Base-by-base conservation (phyloP, 306 rosid genomes). In the Pterocarpus macrocarpus region DNA sequence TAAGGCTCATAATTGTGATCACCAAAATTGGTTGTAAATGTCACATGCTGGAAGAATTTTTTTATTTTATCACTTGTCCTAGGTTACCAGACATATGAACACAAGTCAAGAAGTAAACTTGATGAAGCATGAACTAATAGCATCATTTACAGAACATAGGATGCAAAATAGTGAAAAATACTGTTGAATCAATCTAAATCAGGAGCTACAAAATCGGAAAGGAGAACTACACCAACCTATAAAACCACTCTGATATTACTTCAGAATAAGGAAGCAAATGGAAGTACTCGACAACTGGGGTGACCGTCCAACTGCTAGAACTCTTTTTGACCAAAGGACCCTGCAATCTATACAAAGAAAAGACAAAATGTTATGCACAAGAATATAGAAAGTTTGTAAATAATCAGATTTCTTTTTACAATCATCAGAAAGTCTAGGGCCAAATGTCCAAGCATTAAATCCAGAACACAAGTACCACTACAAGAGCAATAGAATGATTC, bases 231-330 rank as follows among this genome's bases (percentile, higher is more conserved):
- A 71, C 74, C 77, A 75, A 94, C 98, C 95, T 88, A 8, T 69
- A 83, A 82, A 90, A 65, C 95, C 94, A 90, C 14, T 72, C 88
- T 22, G 82, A 81, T 81, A 88, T 81, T 81, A 86, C 84, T 85
- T 80, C 77, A 77, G 89, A 87, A 88, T 92, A 90, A 69, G 98
- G 97, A 89, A 92, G 98, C 77, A 94, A 68, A 52, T 89, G 92
- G 86, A 88, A 88, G 83, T 90, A 86, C 71, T 94, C 94, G 11
- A 90, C 87, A 63, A 68, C 93, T 14, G 94, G 75, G 50, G 92
- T 88, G 84, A 67, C 45, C 1, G 35, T 78, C 98, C 98, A 94
- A 74, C 84, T 71, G 72, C 82, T 55, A 64, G 73, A 69, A 76
- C 73, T 82, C 77, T 71, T 87, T 81, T 17, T 56, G 63, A 94